Percentiles rank a stretch among this genome's conserved stretches.
Evolutionary conservation across 192 early-diverging fungal genomes (phyloP).

Genomic region (Backusella luteola): DNA sequence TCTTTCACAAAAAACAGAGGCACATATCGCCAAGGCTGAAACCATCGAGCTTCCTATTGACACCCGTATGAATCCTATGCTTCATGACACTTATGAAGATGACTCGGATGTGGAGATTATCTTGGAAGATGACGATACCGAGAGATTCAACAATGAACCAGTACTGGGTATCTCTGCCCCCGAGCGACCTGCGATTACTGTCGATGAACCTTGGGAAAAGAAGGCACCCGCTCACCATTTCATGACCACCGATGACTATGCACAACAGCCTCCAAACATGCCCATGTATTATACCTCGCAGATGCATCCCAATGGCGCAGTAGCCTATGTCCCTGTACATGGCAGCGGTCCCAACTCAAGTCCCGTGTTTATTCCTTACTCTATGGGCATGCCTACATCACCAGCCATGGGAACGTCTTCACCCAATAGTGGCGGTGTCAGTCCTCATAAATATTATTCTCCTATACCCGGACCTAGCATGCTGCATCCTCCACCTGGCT

Average conservation of each 20-base stretch:
- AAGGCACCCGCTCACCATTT: background rate
- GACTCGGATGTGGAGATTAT: conserved; percentile 37
- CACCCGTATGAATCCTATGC: background rate
- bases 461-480: background rate
- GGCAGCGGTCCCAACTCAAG: background rate
- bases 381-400: conserved; percentile 11
- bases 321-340: background rate
- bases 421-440: conserved; percentile 1
- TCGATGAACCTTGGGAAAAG: background rate
- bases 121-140: conserved; percentile 15
- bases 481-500: conserved; percentile 5
- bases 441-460: background rate
- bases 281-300: conserved; percentile 2
- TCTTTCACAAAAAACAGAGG: conserved; percentile 12
- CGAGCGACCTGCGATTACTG: background rate
- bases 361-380: background rate
- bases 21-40: background rate
- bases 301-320: background rate
- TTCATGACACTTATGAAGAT: conserved; percentile 13
- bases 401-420: background rate
- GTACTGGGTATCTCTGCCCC: conserved; percentile 26
- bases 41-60: background rate
- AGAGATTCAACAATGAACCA: background rate
- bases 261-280: background rate
- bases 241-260: background rate